phyloP scores from a whole-genome alignment of 129 eudicot genomes.

The Tagetes patula region DNA sequence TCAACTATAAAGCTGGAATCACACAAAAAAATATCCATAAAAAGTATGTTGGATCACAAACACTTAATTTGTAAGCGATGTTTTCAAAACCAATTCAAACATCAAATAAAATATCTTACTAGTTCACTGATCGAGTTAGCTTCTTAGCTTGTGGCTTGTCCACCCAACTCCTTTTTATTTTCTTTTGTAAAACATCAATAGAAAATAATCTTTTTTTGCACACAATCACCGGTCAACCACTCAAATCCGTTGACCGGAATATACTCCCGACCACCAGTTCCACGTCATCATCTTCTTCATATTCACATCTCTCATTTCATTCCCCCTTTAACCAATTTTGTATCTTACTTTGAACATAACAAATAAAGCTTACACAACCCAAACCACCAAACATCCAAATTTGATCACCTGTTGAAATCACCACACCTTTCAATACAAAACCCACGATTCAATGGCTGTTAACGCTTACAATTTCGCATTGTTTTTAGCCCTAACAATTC shows the following conservation, averaged over 20 bases:
- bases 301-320: background rate
- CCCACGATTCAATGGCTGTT: slow-evolving; percentile 25
- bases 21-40: no score
- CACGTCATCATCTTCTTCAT: slow-evolving; percentile 11
- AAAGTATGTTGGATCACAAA: no score
- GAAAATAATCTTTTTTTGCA: no score
- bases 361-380: background rate
- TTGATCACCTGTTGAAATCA: slow-evolving; percentile 23
- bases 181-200: no score
- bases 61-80: no score
- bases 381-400: slow-evolving; percentile 6
- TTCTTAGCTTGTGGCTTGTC: no score
- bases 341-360: background rate
- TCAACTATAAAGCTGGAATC: no score
- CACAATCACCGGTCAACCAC: background rate
- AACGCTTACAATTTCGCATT: slow-evolving; percentile 21
- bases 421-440: slow-evolving; percentile 16
- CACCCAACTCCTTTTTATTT: no score
- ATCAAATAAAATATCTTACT: no score
- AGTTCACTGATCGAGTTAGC: no score
- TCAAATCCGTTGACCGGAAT: background rate
- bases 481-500: slow-evolving; percentile 32
- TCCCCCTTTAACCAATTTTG: background rate
- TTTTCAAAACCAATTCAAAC: no score
- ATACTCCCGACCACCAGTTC: background rate